Base-by-base conservation (phyloP, 768 basidiomycete species). In the Termitomyces sp. region DNA sequence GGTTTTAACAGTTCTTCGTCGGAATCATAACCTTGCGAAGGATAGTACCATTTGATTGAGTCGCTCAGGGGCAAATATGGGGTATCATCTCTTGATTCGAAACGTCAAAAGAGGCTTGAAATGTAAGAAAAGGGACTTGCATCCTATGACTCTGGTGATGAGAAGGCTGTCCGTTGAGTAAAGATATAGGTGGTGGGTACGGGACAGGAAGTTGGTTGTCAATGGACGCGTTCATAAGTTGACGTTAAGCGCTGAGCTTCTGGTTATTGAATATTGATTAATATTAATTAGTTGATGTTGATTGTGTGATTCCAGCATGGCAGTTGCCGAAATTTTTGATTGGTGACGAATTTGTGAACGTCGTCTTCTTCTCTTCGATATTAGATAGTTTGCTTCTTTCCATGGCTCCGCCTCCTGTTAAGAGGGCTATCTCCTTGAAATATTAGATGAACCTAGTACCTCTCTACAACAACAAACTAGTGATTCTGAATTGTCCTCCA, bases 31-130 rank as follows among this genome's bases (percentile, higher is more conserved):
- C 87, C 89, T 68, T 87, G 85, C n/a, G 88, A 85, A 2, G 92
- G 92, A 68, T 91, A 93, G 70, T 91, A 93, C 89, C 90, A 94
- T 25, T 83, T 80, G 67, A 91, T 89, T 61, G 82, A 83, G 73
- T 94, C 92, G 65, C 85, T 86, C 61, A 87, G 71, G 49, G 86
- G 83, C 37, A 83, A 73, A 43, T 64, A 61, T 38, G 62, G 59
- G 45, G 56, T 38, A 47, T 66, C 66, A 59, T 61, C 66, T 29
- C 66, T 67, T 37, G 17, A 42, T 14, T 25, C 17, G 47, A 34
- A 51, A 56, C 48, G 40, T 47, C 25, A 56, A 25, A 48, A 20
- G 17, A 54, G n/a, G 36, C 20, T 15, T 25, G 20, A 2, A 2
- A 5, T 20, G 38, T 9, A 29, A 29, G 34, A 58, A 59, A 59